These are phyloP conservation scores for Hymenoscyphus occultus DNA, from an alignment of 2,329 filamentous ascomycete genomes.

Conservation along the genomic window DNA sequence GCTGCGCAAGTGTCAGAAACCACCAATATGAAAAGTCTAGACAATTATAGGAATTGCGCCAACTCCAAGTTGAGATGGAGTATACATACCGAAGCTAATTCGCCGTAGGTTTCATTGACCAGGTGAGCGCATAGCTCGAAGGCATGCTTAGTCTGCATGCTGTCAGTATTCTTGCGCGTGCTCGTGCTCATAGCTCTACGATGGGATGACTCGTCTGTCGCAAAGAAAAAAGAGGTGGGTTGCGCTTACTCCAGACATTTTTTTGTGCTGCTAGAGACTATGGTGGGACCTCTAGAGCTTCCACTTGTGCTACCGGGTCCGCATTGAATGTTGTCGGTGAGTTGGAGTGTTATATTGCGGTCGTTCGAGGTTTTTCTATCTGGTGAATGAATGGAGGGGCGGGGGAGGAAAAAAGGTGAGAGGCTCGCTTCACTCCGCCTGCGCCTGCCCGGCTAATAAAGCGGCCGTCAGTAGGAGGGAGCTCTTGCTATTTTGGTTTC, in stretches of 20 bases:
- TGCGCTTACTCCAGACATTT: slow-evolving; percentile 55
- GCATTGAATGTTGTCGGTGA: slow-evolving; percentile 29
- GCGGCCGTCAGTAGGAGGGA: no score
- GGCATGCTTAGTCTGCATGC: slow-evolving; percentile 62
- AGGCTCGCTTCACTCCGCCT: not conserved
- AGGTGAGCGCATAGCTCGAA: slow-evolving; percentile 88
- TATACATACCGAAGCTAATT: slow-evolving; percentile 79
- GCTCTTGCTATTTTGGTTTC: no score
- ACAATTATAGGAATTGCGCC: not conserved
- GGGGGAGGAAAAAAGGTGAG: not conserved
- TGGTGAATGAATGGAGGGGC: slow-evolving; percentile 1
- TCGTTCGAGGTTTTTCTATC: not conserved
- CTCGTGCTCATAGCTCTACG: not conserved
- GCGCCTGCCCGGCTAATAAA: not conserved
- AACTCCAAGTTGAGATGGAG: slow-evolving; percentile 2
- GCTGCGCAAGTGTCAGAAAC: slow-evolving; percentile 50
- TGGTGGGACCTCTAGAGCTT: slow-evolving; percentile 77
- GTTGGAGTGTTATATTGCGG: slow-evolving; percentile 7
- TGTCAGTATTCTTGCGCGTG: slow-evolving; percentile 19
- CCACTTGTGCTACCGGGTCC: slow-evolving; percentile 63
- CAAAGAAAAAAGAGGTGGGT: slow-evolving; percentile 20
- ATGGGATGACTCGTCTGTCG: slow-evolving; percentile 17
- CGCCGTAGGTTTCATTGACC: slow-evolving; percentile 84
- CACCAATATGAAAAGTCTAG: not conserved
- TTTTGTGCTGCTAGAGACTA: slow-evolving; percentile 67